phyloP scores from a whole-genome alignment of 1,284 basidiomycete genomes.

The Ceratobasidium sp. region DNA sequence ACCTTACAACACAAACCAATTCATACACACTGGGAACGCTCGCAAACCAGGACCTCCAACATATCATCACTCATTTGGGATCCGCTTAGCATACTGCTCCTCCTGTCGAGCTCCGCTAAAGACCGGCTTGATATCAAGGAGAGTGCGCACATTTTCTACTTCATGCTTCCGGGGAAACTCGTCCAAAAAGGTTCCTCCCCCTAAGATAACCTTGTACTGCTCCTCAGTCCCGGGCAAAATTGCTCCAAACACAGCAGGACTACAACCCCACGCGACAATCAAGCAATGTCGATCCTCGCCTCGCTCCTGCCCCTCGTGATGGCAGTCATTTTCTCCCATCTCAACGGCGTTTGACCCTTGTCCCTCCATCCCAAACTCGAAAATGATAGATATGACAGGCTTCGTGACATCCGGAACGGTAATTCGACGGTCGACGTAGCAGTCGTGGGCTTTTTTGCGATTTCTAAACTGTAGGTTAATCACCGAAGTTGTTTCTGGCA shows the following conservation, averaged over 20 bases:
- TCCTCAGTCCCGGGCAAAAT: not conserved
- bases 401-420: not conserved
- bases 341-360: not conserved
- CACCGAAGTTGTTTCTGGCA: not conserved
- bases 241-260: not conserved
- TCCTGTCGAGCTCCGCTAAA: not conserved
- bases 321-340: not conserved
- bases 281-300: constrained; percentile 12
- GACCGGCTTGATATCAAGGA: not conserved
- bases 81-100: not conserved
- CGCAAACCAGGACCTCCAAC: not conserved
- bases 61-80: not conserved
- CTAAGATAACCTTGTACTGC: not conserved
- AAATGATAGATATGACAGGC: not conserved
- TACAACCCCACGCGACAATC: constrained; percentile 3
- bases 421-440: not conserved
- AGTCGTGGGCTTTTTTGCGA: not conserved
- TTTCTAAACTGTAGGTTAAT: constrained; percentile 23
- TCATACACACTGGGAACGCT: too few species aligned
- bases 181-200: not conserved
- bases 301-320: not conserved
- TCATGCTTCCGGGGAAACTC: not conserved
- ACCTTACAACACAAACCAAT: too few species aligned
- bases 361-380: not conserved
- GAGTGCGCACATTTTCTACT: not conserved